Percentiles rank a stretch among this genome's conserved stretches.
These are phyloP conservation scores for Davidsoniella eucalypti DNA, from an alignment of 2,329 filamentous ascomycete species.

Conservation along the genomic window DNA sequence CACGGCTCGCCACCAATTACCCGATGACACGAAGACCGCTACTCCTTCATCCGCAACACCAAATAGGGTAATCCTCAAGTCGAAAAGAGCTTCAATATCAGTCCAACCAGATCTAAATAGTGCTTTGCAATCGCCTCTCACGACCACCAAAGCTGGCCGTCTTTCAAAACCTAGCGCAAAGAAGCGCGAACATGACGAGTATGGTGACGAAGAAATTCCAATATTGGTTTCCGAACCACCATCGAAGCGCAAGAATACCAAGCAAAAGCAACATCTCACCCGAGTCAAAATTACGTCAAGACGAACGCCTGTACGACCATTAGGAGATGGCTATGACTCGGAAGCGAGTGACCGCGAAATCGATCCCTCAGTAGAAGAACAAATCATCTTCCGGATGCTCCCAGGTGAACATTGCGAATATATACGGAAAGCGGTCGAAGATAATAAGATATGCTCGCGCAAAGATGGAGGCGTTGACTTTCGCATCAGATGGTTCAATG, in stretches of 20 bases:
- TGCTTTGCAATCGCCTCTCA: constrained; percentile 16
- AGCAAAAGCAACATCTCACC: constrained; percentile 19
- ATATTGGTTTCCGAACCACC: constrained; percentile 21
- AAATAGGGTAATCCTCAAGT: constrained; percentile 24
- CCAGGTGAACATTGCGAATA: constrained; percentile 78
- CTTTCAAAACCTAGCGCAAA: constrained; percentile 44
- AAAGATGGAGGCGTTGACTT: constrained; percentile 59
- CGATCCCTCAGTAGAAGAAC: constrained; percentile 78
- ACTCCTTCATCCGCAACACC: constrained; percentile 14
- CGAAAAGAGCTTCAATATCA: constrained; percentile 23
- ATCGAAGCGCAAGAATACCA: constrained; percentile 27
- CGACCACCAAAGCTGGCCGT: constrained; percentile 43
- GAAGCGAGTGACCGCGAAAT: constrained; percentile 80
- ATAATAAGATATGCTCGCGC: constrained; percentile 57
- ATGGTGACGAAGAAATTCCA: constrained; percentile 30
- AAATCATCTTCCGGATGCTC: constrained; percentile 77
- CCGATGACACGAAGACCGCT: constrained; percentile 13
- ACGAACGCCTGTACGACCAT: constrained; percentile 48
- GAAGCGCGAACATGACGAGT: constrained; percentile 42
- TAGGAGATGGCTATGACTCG: constrained; percentile 88
- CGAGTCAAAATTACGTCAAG: constrained; percentile 31
- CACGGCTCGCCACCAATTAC: constrained; percentile 8
- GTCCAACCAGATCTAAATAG: constrained; percentile 19
- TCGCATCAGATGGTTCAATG: constrained; percentile 61
- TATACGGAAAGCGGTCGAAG: constrained; percentile 56